These are phyloP conservation scores for Raffaelea albimanens DNA, from an alignment of 2,329 filamentous ascomycete genomes.

Conservation along the genomic window DNA sequence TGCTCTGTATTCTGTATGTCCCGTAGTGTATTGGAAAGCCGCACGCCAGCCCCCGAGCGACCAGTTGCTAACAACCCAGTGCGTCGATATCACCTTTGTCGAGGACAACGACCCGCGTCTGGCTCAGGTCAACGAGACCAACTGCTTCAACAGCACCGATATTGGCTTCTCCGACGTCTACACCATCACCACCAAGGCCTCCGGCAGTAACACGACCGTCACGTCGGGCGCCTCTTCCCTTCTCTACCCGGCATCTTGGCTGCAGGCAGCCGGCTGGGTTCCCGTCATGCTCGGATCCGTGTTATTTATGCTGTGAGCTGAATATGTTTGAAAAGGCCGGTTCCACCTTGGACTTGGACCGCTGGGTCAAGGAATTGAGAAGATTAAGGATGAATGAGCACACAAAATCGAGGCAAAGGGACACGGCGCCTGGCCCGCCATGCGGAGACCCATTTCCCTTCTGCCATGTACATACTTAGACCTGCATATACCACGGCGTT, in stretches of 20 bases:
- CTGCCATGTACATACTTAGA: slow-evolving; percentile 3
- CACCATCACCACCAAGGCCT: slow-evolving; percentile 45
- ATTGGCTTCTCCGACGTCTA: slow-evolving; percentile 73
- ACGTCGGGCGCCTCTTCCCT: slow-evolving; percentile 20
- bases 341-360: too few relatives aligned
- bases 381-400: too few relatives aligned
- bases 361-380: too few relatives aligned
- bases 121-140: slow-evolving; percentile 62
- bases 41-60: not conserved
- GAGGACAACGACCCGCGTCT: slow-evolving; percentile 62
- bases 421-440: too few relatives aligned
- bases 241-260: slow-evolving; percentile 9
- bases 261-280: slow-evolving; percentile 11
- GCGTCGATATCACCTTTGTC: slow-evolving; percentile 88
- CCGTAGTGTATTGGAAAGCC: too few relatives aligned
- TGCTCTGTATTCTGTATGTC: slow-evolving; percentile 65
- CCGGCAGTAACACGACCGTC: slow-evolving; percentile 18
- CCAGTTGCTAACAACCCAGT: slow-evolving; percentile 39
- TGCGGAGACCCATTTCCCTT: not conserved
- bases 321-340: too few relatives aligned
- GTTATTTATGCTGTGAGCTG: slow-evolving; percentile 17
- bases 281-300: slow-evolving; percentile 29
- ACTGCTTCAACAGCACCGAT: slow-evolving; percentile 81
- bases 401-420: too few relatives aligned
- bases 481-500: not conserved